These are phyloP conservation scores for Passalora sequoiae DNA, from an alignment of 2,329 filamentous ascomycete genomes.

Conservation along the genomic window DNA sequence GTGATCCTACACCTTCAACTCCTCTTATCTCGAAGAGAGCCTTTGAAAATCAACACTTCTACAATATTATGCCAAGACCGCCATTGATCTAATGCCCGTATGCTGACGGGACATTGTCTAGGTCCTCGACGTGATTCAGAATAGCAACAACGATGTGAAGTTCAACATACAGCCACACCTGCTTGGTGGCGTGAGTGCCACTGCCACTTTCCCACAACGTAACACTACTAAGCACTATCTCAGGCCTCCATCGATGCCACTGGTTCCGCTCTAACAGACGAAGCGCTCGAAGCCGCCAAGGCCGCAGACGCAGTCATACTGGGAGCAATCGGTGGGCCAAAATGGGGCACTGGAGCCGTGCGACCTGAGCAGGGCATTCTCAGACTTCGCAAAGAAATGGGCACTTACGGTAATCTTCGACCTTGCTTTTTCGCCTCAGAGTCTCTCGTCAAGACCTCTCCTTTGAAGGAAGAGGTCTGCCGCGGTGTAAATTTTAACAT, in stretches of 20 bases:
- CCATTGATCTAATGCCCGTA: not conserved
- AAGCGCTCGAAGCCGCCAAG: conserved; percentile 77
- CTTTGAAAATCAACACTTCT: too few species aligned
- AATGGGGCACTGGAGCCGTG: conserved; percentile 88
- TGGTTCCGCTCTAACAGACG: conserved; percentile 73
- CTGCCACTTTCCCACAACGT: conserved; percentile 8
- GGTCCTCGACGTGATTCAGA: conserved; percentile 75
- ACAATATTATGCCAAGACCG: too few species aligned
- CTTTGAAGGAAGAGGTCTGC: conserved; percentile 80
- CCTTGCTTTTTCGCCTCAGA: conserved; percentile 95
- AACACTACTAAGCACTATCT: conserved; percentile 7
- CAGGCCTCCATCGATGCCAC: conserved; percentile 84
- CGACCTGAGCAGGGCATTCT: conserved; percentile 92
- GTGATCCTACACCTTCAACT: too few species aligned
- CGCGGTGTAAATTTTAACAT: conserved; percentile 86
- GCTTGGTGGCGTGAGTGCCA: conserved; percentile 74
- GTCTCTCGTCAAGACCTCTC: conserved; percentile 74
- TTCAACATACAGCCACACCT: conserved; percentile 90
- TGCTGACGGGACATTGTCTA: conserved; percentile 34
- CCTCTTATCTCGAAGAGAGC: too few species aligned
- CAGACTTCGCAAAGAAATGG: conserved; percentile 84
- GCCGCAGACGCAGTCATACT: conserved; percentile 83
- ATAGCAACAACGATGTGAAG: conserved; percentile 62
- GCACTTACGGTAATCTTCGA: conserved; percentile 89
- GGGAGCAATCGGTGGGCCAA: conserved; percentile 89